Conservation (phyloP, 768 basidiomycete genomes). For the Xerocomellus dryophilus region DNA sequence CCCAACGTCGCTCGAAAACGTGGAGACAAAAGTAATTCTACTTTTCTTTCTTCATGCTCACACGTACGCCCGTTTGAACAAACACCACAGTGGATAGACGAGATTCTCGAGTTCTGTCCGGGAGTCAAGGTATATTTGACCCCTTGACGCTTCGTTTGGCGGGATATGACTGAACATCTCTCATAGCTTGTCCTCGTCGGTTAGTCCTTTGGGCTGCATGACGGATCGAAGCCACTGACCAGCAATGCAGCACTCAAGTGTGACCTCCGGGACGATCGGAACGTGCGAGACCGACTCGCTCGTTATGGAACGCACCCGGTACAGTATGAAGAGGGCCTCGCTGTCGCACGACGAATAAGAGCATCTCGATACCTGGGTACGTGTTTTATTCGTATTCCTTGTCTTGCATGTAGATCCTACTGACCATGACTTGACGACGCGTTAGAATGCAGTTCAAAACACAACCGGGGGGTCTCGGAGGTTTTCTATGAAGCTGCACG, state of each 20-base stretch:
- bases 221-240: slow-evolving; percentile 9
- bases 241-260: slow-evolving; percentile 78
- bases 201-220: slow-evolving; percentile 38
- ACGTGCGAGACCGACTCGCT: slow-evolving; percentile 67
- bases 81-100: slow-evolving; percentile 80
- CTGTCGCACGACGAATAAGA: slow-evolving; percentile 86
- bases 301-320: slow-evolving; percentile 70
- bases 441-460: slow-evolving; percentile 94
- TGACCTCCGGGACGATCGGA: slow-evolving; percentile 84
- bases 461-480: slow-evolving; percentile 91
- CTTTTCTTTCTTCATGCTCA: neutral
- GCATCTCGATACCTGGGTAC: slow-evolving; percentile 89
- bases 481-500: slow-evolving; percentile 91
- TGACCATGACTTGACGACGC: neutral
- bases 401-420: neutral
- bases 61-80: neutral
- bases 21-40: slow-evolving; percentile 76
- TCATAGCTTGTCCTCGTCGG: slow-evolving; percentile 82
- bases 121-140: slow-evolving; percentile 75
- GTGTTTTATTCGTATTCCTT: slow-evolving; percentile 22
- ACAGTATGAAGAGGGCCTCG: slow-evolving; percentile 89
- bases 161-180: slow-evolving; percentile 3
- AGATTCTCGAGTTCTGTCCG: slow-evolving; percentile 88
- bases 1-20: slow-evolving; percentile 91
- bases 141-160: slow-evolving; percentile 1